phyloP scores from a whole-genome alignment of 306 rosid genomes.

The Macrotyloma uniflorum region DNA sequence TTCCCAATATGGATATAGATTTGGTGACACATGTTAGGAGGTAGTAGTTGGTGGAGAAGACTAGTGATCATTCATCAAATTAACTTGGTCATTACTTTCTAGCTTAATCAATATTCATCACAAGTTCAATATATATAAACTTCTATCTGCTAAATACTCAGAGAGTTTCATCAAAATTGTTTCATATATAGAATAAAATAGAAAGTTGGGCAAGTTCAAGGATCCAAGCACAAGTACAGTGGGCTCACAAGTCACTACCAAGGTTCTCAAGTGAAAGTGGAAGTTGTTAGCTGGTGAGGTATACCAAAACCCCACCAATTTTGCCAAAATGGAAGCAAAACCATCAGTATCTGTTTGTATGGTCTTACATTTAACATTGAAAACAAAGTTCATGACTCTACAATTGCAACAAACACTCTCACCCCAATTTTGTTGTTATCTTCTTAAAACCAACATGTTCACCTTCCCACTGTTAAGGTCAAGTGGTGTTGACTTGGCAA shows the following conservation, averaged over 20 bases:
- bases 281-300: constrained; percentile 56
- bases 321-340: constrained; percentile 43
- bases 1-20: constrained; percentile 51
- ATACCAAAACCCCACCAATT: constrained; percentile 46
- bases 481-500: constrained; percentile 41
- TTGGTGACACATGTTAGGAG: constrained; percentile 50
- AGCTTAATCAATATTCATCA: no score
- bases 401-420: constrained; percentile 35
- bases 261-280: constrained; percentile 46
- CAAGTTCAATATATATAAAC: no score
- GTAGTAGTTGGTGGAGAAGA: constrained; percentile 47
- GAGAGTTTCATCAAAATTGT: not conserved
- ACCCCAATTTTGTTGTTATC: constrained; percentile 44
- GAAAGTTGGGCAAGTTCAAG: constrained; percentile 70
- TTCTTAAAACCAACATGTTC: constrained; percentile 29
- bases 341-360: constrained; percentile 45
- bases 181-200: not conserved
- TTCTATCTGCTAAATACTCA: no score
- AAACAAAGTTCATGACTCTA: constrained; percentile 41
- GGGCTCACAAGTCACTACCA: constrained; percentile 33
- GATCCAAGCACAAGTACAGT: constrained; percentile 38
- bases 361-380: constrained; percentile 31
- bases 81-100: not conserved
- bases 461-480: constrained; percentile 42
- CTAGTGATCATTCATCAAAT: not conserved